These are phyloP conservation scores for Sporothrix mexicana DNA, from an alignment of 2,329 filamentous ascomycete genomes.

Conservation along the genomic window DNA sequence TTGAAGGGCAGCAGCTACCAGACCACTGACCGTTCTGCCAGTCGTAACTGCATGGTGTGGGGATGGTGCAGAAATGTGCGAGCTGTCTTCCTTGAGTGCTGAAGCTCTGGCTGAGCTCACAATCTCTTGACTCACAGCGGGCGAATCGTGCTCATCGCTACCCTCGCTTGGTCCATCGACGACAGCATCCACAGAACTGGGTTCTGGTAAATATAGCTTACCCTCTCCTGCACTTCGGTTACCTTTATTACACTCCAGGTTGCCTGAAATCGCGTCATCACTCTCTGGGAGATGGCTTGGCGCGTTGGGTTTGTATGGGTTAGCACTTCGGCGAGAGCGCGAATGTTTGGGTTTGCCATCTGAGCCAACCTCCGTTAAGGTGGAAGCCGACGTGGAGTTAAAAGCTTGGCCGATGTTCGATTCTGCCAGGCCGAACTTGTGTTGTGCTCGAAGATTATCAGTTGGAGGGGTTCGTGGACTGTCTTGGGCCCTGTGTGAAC, in stretches of 20 bases:
- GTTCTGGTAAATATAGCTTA: slow-evolving; percentile 62
- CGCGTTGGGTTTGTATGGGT: slow-evolving; percentile 58
- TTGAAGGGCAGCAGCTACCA: slow-evolving; percentile 48
- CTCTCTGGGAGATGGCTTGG: slow-evolving; percentile 60
- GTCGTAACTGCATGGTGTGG: slow-evolving; percentile 56
- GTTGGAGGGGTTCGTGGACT: not conserved
- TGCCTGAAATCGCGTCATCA: slow-evolving; percentile 68
- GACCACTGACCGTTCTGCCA: slow-evolving; percentile 41
- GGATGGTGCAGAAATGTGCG: slow-evolving; percentile 80
- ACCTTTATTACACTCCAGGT: slow-evolving; percentile 92
- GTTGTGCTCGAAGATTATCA: slow-evolving; percentile 44
- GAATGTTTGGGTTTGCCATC: slow-evolving; percentile 65
- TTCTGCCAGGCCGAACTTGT: slow-evolving; percentile 54
- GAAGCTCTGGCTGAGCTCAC: slow-evolving; percentile 86
- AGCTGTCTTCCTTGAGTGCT: slow-evolving; percentile 90
- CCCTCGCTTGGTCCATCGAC: slow-evolving; percentile 91
- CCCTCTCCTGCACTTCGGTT: slow-evolving; percentile 78
- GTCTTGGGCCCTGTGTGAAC: not conserved
- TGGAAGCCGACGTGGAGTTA: slow-evolving; percentile 47
- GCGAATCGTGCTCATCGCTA: slow-evolving; percentile 74
- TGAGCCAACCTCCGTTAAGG: slow-evolving; percentile 55
- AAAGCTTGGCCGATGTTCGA: slow-evolving; percentile 40
- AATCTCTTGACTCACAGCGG: slow-evolving; percentile 90
- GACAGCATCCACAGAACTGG: slow-evolving; percentile 77
- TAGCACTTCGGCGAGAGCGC: slow-evolving; percentile 64